Percentiles rank a stretch among this genome's conserved stretches.
These are phyloP conservation scores for Mucor mucedo DNA, from an alignment of 371 early-diverging fungal genomes.

Conservation along the genomic window DNA sequence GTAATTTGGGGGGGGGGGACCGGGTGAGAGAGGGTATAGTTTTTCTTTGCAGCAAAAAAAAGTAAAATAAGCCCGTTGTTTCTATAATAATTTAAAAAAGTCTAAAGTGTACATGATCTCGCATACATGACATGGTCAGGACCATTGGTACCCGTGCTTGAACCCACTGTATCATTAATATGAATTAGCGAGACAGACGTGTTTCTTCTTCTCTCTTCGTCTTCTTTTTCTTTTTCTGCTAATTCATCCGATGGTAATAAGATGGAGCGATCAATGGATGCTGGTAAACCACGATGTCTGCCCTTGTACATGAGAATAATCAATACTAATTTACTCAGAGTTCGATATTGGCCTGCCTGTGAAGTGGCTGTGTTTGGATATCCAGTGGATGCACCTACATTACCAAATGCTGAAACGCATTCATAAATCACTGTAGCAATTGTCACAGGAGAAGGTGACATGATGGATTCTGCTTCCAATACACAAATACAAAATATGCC, in stretches of 20 bases:
- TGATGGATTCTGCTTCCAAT: conserved; percentile 37
- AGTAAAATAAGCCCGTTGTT: background rate
- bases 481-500: conserved; percentile 44
- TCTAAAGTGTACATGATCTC: conserved; percentile 28
- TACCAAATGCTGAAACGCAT: conserved; percentile 51
- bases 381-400: conserved; percentile 46
- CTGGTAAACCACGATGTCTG: conserved; percentile 50
- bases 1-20: background rate
- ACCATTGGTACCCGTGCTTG: conserved; percentile 5
- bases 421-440: conserved; percentile 46
- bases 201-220: conserved; percentile 31
- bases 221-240: conserved; percentile 37
- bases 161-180: conserved; percentile 5
- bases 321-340: conserved; percentile 44
- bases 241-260: conserved; percentile 45
- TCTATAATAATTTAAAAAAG: background rate
- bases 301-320: conserved; percentile 51
- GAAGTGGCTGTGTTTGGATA: conserved; percentile 44
- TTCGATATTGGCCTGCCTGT: conserved; percentile 41
- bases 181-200: conserved; percentile 21
- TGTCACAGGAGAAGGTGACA: conserved; percentile 47
- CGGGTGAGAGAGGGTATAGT: background rate
- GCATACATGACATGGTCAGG: conserved; percentile 27
- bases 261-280: conserved; percentile 53
- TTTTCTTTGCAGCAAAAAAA: background rate